Conservation (phyloP, 2,329 filamentous ascomycete genomes). For the Microsporum canis region DNA sequence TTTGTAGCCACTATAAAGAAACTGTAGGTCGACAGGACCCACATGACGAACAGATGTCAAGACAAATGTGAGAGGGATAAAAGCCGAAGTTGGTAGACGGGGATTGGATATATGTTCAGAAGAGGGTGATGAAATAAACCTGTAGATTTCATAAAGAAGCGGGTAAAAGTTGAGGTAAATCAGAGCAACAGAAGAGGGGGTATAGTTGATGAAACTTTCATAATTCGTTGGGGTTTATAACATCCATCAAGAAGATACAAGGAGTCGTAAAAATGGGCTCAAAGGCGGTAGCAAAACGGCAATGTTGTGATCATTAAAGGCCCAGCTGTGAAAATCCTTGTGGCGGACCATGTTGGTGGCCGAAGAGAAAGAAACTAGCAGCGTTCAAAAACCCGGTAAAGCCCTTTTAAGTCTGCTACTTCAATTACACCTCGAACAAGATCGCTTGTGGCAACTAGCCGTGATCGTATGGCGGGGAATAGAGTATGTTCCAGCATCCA, state of each 20-base stretch:
- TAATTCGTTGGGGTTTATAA: background rate
- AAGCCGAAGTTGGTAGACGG: background rate
- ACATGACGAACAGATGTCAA: background rate
- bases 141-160: background rate
- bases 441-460: conserved; percentile 68
- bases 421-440: conserved; percentile 72
- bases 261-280: background rate
- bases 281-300: background rate
- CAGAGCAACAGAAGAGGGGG: background rate
- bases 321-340: no score
- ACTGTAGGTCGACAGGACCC: background rate
- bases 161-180: background rate
- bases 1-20: background rate
- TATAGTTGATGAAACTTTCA: background rate
- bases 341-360: background rate
- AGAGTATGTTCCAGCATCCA: conserved; percentile 72
- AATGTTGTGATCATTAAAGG: no score
- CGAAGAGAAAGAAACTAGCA: conserved; percentile 46
- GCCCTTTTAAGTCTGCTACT: conserved; percentile 78
- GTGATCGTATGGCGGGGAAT: conserved; percentile 76
- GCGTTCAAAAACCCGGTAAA: conserved; percentile 91
- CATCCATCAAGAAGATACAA: background rate
- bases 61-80: background rate
- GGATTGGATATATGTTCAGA: background rate
- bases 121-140: background rate